phyloP scores from a whole-genome alignment of 495 filamentous ascomycete species.

The Podospora pseudoanserina region DNA sequence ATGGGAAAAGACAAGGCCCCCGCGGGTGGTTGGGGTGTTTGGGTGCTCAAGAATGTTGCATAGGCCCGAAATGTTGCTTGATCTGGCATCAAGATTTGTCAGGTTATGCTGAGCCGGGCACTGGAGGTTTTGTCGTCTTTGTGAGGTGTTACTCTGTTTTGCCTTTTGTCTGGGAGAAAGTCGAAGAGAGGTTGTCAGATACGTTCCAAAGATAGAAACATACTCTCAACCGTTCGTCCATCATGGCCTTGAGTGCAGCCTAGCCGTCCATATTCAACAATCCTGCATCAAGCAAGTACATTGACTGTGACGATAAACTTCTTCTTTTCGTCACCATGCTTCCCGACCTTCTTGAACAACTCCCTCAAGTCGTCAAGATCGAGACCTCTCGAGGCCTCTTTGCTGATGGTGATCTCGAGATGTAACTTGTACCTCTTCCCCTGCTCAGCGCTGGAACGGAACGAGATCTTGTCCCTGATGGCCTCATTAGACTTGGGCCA shows the following conservation, averaged over 20 bases:
- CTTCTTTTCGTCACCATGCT: constrained; percentile 23
- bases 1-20: neutral
- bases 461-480: constrained; percentile 31
- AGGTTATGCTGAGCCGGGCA: neutral
- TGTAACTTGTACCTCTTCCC: constrained; percentile 31
- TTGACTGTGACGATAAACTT: constrained; percentile 27
- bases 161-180: neutral
- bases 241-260: neutral
- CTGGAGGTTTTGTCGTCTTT: neutral
- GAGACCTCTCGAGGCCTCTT: constrained; percentile 21
- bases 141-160: neutral
- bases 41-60: neutral
- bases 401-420: constrained; percentile 31
- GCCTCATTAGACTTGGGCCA: constrained; percentile 25
- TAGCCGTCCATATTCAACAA: neutral
- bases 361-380: constrained; percentile 26
- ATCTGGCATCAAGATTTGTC: neutral
- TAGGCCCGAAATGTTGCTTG: neutral
- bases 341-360: constrained; percentile 33
- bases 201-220: neutral
- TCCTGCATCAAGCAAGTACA: constrained; percentile 7
- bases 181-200: neutral
- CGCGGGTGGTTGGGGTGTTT: neutral
- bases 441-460: constrained; percentile 24
- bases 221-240: neutral